Percentiles rank a stretch among this genome's conserved stretches.
Conservation (phyloP, 2,329 filamentous ascomycete genomes). For the Claviceps purpurea region DNA sequence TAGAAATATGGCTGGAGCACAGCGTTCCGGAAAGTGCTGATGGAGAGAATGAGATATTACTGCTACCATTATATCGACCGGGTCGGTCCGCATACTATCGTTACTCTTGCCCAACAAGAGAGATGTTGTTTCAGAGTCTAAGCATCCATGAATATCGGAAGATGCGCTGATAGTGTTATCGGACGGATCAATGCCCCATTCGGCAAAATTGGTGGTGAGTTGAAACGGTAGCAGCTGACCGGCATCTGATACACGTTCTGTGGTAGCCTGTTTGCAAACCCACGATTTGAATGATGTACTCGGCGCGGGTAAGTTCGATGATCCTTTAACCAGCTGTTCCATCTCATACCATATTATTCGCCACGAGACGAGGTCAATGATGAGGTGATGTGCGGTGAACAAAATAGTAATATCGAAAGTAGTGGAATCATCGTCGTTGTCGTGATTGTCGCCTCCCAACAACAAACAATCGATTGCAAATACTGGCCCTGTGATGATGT, state of each 20-base stretch:
- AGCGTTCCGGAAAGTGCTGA: constrained; percentile 20
- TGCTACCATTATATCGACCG: constrained; percentile 25
- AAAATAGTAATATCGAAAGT: background rate
- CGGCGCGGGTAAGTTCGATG: constrained; percentile 2
- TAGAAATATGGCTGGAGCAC: constrained; percentile 22
- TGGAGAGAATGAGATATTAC: constrained; percentile 21
- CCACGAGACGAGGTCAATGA: constrained; percentile 35
- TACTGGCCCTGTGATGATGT: background rate
- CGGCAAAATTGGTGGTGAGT: constrained; percentile 8
- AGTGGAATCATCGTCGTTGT: background rate
- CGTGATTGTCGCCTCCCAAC: background rate
- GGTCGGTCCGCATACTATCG: constrained; percentile 18
- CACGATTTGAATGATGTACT: constrained; percentile 22
- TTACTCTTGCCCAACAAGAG: constrained; percentile 15
- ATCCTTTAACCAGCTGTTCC: constrained; percentile 6
- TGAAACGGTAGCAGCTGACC: constrained; percentile 3
- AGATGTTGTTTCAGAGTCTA: background rate
- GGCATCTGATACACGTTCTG: constrained; percentile 9
- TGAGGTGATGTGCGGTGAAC: constrained; percentile 9
- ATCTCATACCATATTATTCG: constrained; percentile 19
- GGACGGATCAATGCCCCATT: constrained; percentile 8
- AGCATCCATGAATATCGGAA: background rate
- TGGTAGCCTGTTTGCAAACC: constrained; percentile 18
- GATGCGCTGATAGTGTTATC: constrained; percentile 4
- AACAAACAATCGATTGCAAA: background rate